Base-by-base conservation (phyloP, 1,284 basidiomycete species). In the Ceratobasidium sp. region DNA sequence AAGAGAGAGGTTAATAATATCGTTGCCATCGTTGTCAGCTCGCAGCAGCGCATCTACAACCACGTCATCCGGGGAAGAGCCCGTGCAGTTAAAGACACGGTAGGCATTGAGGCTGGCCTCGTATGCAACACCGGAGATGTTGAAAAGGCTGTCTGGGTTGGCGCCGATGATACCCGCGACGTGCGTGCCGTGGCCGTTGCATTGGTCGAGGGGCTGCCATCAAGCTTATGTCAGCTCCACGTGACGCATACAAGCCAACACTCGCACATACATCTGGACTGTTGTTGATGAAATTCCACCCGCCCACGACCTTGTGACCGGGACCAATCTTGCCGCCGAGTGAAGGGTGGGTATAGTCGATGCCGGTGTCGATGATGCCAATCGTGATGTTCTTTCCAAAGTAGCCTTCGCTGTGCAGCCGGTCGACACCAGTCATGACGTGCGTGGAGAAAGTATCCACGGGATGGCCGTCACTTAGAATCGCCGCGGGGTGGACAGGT, bases 1-100 rank as follows among this genome's bases (percentile, higher is more conserved):
- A n/a, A 88, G 81, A 62, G 84, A 86, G 50, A 88, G 82, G 76
- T 85, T 86, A 81, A 88, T 84, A 30, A 87, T 81, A 77, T 88
- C 86, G 69, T 82, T 81, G 12, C 82, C 82, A 38, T 85, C 83
- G 16, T 81, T 76, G 76, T 84, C 83, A 2, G 77, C 79, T 14
- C 64, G 80, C 12, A 80, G 48, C n/a, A 82, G 55, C 12, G 79
- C 67, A 27, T 79, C 75, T 27, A 81, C 59, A 27, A 78, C 59
- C 4, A 79, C 44, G 41, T 79, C 79, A 33, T 79, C 79, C 1
- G 55, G 30, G 6, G 54, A 44, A 5, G 44, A 57, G 20, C 77
- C 77, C 7, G 8, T 27, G 57, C 79, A 79, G 1, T 77, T 77
- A 30, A 79, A 75, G 7, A 79, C 70, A n/a, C 70, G 69, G 30